Base-by-base conservation (phyloP, 345 rosid genomes). In the Arabis alpina region DNA sequence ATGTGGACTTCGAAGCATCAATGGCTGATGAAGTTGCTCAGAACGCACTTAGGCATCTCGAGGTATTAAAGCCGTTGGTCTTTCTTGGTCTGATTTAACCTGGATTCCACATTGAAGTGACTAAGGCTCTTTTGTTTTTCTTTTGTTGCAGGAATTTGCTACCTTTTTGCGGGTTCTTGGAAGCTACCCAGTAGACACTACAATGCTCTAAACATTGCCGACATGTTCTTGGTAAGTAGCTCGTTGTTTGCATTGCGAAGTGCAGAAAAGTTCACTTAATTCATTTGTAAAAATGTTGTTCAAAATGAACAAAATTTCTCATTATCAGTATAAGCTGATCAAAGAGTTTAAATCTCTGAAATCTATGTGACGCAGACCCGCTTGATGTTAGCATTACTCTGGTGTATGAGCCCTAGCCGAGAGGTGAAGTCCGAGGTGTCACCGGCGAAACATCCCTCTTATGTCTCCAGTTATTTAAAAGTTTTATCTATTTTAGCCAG, bases 1-100 rank as follows among this genome's bases (percentile, higher is more conserved):
- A 91, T 66, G 98, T 91, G 80, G 99, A 94, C 77, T 89, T 94
- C 45, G 99, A 89, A 76, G 93, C 96, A 75, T 94, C 99, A 30
- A 94, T 91, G 98, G 99, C 99, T 50, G 90, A 92, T 23, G 80
- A 88, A 82, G 82, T 81, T 6, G 98, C 99, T 27, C 97, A 91
- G 66, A 91, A 94, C 71, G 99, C 98, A 65, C 82, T 91, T 50
- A 75, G 82, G 73, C 93, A 94, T 83, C 88, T 94, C 19, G 83
- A 87, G 83, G 99, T 89, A 60, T 97, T 89, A 59, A 51, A 49
- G 32, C 60, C 60, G 54, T 49, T 30, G 42, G 54, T 11, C 6
- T 71, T 15, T 41, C 44, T 54, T 36, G n/a, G 12, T 39, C 37
- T 23, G 23, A 19, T 34, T 6, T 71, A n/a, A 16, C 19, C 6